Evolutionary conservation across 108 stramenopile genomes (phyloP).

Genomic region (Cyclotella distinguenda): DNA sequence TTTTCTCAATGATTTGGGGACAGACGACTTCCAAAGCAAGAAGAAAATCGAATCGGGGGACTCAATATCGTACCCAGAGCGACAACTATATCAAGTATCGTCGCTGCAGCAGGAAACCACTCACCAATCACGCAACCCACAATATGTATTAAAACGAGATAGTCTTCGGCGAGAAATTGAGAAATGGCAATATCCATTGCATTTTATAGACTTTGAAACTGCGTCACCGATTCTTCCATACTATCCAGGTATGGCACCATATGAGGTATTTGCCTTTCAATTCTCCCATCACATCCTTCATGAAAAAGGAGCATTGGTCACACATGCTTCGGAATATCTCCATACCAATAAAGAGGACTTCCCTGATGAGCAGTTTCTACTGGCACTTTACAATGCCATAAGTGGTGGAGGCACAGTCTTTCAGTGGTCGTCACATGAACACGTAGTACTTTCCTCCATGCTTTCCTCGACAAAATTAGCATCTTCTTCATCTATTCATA

Average conservation of each 20-base stretch:
- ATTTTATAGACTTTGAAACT: constrained; percentile 65
- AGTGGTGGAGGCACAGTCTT: constrained; percentile 46
- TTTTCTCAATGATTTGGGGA: constrained; percentile 32
- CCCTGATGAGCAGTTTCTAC: constrained; percentile 40
- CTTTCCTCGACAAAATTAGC: constrained; percentile 18
- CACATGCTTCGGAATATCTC: constrained; percentile 50
- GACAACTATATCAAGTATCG: constrained; percentile 50
- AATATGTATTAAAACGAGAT: constrained; percentile 30
- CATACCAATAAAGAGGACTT: constrained; percentile 34
- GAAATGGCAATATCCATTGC: constrained; percentile 50
- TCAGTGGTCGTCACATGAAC: constrained; percentile 54
- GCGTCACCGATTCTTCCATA: constrained; percentile 43
- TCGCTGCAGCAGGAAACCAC: constrained; percentile 17
- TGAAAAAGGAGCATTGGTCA: constrained; percentile 12
- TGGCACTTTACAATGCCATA: constrained; percentile 34
- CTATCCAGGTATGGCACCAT: constrained; percentile 44
- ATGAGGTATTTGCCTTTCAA: constrained; percentile 49
- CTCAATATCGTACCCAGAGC: constrained; percentile 24
- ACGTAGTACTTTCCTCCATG: constrained; percentile 41
- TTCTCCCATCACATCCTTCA: constrained; percentile 52
- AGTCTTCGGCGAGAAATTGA: constrained; percentile 30
- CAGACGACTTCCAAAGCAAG: constrained; percentile 24
- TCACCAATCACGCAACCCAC: neutral
- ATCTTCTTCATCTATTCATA: constrained; percentile 27
- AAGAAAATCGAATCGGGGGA: constrained; percentile 17